Conservation (phyloP, 371 early-diverging fungal genomes). For the Fennellomyces sp. region DNA sequence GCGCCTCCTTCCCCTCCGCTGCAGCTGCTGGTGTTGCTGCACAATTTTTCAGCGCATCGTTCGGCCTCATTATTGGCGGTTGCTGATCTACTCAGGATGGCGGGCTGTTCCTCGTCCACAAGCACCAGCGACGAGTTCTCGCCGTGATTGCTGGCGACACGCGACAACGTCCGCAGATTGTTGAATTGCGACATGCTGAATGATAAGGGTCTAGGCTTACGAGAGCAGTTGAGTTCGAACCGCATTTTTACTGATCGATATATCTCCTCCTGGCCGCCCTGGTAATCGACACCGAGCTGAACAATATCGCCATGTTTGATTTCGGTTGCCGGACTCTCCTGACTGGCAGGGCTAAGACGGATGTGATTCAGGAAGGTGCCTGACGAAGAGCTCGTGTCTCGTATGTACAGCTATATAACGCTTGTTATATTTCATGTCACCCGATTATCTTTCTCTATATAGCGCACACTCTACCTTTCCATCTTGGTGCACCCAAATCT, state of each 20-base stretch:
- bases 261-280: conserved; percentile 80
- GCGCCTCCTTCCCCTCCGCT: not conserved
- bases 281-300: conserved; percentile 96
- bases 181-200: conserved; percentile 42
- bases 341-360: conserved; percentile 84
- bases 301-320: conserved; percentile 93
- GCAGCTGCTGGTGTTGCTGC: conserved; percentile 5
- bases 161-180: conserved; percentile 36
- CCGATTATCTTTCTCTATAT: not conserved
- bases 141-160: conserved; percentile 13
- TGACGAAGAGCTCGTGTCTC: conserved; percentile 93
- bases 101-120: conserved; percentile 10
- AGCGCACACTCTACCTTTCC: conserved; percentile 21
- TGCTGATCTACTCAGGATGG: not conserved
- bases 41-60: not conserved
- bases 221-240: conserved; percentile 68
- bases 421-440: too few species aligned
- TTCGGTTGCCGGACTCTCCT: conserved; percentile 82
- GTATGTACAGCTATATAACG: conserved; percentile 73
- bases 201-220: conserved; percentile 28
- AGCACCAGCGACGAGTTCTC: conserved; percentile 3
- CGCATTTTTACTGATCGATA: conserved; percentile 80
- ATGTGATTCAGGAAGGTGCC: conserved; percentile 97
- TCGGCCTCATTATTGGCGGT: not conserved
- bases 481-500: conserved; percentile 81